Evolutionary conservation across 2,329 filamentous ascomycete genomes (phyloP).

Genomic region (Daldinia sp.): DNA sequence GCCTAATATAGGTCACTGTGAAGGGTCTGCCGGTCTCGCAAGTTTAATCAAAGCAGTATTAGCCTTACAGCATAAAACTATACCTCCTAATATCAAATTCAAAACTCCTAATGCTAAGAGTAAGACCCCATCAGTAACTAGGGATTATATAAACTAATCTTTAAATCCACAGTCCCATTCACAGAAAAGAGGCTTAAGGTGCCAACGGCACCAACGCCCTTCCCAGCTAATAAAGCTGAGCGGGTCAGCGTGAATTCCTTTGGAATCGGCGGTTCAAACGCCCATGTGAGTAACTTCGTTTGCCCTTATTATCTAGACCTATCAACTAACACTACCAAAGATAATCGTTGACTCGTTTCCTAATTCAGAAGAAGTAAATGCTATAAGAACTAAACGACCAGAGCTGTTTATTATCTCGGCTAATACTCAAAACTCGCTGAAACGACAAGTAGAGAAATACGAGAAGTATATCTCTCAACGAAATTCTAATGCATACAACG

Average conservation of each 20-base stretch:
- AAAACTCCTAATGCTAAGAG: conserved; percentile 38
- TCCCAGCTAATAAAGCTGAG: conserved; percentile 31
- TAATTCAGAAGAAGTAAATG: background rate
- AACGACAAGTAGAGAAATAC: conserved; percentile 30
- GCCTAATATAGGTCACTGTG: conserved; percentile 42
- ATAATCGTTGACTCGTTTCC: conserved; percentile 37
- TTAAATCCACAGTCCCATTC: conserved; percentile 32
- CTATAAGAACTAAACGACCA: background rate
- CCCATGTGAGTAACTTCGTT: conserved; percentile 41
- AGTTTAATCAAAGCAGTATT: conserved; percentile 45
- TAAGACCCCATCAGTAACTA: conserved; percentile 9
- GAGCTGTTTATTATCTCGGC: conserved; percentile 40
- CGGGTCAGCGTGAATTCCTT: conserved; percentile 48
- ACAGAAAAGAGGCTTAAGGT: conserved; percentile 32
- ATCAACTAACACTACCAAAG: conserved; percentile 16
- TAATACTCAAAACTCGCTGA: conserved; percentile 32
- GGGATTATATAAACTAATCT: conserved; percentile 10
- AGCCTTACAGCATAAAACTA: conserved; percentile 41
- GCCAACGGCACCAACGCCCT: conserved; percentile 32
- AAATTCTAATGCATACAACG: conserved; percentile 28
- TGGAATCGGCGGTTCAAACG: conserved; percentile 47
- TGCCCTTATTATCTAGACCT: background rate
- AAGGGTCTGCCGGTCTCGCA: conserved; percentile 42
- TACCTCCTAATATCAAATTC: conserved; percentile 43
- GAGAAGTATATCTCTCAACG: conserved; percentile 36